Evolutionary conservation across 2,329 filamentous ascomycete genomes (phyloP), one percentile per base, ranked within the genome.

Genomic region (Bipolaris oryzae): DNA sequence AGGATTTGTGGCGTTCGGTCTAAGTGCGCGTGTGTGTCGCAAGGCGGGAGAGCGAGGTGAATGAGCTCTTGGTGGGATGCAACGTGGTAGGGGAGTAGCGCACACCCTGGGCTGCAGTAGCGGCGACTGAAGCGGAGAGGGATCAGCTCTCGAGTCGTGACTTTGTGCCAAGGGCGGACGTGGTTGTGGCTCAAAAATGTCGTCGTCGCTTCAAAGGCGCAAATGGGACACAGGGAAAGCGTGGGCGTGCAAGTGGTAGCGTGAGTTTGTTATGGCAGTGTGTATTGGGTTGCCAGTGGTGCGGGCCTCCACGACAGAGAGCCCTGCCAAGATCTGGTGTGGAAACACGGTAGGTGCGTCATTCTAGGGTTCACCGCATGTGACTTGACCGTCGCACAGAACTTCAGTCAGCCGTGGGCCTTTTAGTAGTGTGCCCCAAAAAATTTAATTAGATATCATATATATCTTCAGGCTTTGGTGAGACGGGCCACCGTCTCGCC

Each of bases 71-170:
- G 52, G 61, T 68, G 66, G 64, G 62, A 66, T 62, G 61, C 61
- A 69, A 64, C 62, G 66, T 70, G 62, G 61, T 54, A 50, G 53
- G 58, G 56, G 54, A 64, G 57, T 38, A 59, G 61, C 57, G 53
- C 63, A 68, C 67, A 23, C 39, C 39, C 63, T 62, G 62, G 65
- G 61, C 63, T 57, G 56, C 53, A 49, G 60, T 61, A 61, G 66
- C 66, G 66, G 63, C 64, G 61, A 64, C 55, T 61, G 67, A 68
- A 70, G 66, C 64, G 64, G 67, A 67, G 67, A 63, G 64, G 64
- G 62, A 67, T 58, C 55, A 53, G 58, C 47, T 50, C 52, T 55
- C 10, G 16, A 45, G n/a, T 56, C 49, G 48, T 47, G 47, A 44
- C 34, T 49, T 41, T 33, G 39, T 45, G 44, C 38, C 46, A 53